Percentiles rank a stretch among this genome's conserved stretches.
Evolutionary conservation across 768 basidiomycete species (phyloP).

Genomic region (Albatrellus ellisii): DNA sequence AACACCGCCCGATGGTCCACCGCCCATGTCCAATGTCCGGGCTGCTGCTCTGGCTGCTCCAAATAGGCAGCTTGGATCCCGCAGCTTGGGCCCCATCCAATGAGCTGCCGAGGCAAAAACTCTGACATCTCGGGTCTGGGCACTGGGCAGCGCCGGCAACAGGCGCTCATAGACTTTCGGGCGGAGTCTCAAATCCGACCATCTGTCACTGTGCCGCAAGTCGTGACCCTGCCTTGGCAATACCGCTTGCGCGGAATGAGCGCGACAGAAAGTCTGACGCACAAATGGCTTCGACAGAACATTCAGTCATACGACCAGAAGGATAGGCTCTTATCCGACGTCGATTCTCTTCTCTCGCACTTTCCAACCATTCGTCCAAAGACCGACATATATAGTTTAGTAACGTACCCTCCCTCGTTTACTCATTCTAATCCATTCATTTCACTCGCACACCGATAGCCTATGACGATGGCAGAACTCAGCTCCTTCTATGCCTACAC

Average conservation of each 20-base stretch:
- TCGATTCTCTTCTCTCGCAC: conserved; percentile 42
- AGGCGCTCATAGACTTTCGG: too few relatives aligned
- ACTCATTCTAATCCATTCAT: conserved; percentile 10
- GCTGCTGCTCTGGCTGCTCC: too few relatives aligned
- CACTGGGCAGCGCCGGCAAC: conserved; percentile 1
- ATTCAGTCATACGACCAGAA: conserved; percentile 38
- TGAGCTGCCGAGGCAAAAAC: background rate
- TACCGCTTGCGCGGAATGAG: background rate
- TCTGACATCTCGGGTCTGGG: background rate
- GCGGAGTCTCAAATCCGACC: too few relatives aligned
- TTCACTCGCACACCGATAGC: conserved; percentile 31
- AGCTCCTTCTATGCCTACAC: conserved; percentile 81
- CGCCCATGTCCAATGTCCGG: too few relatives aligned
- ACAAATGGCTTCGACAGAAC: conserved; percentile 56
- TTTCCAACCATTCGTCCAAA: conserved; percentile 56
- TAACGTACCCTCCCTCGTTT: too few relatives aligned
- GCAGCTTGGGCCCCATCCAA: background rate
- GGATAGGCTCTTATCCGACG: conserved; percentile 49
- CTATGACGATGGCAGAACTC: conserved; percentile 89
- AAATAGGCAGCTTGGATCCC: background rate
- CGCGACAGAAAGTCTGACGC: conserved; percentile 22
- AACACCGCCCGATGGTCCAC: too few relatives aligned
- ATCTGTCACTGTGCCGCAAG: background rate
- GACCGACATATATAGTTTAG: conserved; percentile 65
- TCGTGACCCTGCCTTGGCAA: background rate